phyloP scores from a whole-genome alignment of 1,284 basidiomycete genomes.

The Puccinia novopanici region DNA sequence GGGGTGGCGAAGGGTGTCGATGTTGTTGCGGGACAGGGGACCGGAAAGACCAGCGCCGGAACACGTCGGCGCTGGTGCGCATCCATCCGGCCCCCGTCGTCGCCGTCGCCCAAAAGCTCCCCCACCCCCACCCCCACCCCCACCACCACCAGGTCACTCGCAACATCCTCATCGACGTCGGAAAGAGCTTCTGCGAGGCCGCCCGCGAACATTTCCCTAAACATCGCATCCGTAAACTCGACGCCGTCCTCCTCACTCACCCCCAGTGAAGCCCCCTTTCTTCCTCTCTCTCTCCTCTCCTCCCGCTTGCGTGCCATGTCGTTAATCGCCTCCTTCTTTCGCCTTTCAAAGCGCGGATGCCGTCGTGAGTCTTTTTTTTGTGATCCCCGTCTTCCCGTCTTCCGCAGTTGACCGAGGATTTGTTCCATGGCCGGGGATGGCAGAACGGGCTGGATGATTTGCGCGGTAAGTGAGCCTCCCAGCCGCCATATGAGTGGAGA shows the following conservation, averaged over 20 bases:
- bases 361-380: constrained; percentile 17
- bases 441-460: constrained; percentile 76
- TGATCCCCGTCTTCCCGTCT: neutral
- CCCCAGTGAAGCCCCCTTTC: constrained; percentile 64
- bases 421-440: neutral
- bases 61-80: constrained; percentile 67
- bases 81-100: neutral
- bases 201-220: constrained; percentile 78
- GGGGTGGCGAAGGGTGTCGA: constrained; percentile 64
- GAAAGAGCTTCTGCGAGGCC: constrained; percentile 75
- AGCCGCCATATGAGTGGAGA: neutral
- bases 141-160: neutral
- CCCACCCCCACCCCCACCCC: neutral
- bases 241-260: constrained; percentile 76
- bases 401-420: neutral
- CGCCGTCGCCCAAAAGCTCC: neutral
- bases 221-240: constrained; percentile 71
- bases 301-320: neutral
- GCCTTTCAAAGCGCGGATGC: constrained; percentile 35
- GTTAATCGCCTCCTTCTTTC: neutral
- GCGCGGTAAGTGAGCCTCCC: constrained; percentile 63
- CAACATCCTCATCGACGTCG: constrained; percentile 72
- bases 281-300: no score
- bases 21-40: constrained; percentile 73
- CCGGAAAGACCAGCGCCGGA: constrained; percentile 73